Percentiles rank a stretch among this genome's conserved stretches.
Evolutionary conservation across 345 rosid genomes (phyloP).

Genomic region (Salix purpurea): DNA sequence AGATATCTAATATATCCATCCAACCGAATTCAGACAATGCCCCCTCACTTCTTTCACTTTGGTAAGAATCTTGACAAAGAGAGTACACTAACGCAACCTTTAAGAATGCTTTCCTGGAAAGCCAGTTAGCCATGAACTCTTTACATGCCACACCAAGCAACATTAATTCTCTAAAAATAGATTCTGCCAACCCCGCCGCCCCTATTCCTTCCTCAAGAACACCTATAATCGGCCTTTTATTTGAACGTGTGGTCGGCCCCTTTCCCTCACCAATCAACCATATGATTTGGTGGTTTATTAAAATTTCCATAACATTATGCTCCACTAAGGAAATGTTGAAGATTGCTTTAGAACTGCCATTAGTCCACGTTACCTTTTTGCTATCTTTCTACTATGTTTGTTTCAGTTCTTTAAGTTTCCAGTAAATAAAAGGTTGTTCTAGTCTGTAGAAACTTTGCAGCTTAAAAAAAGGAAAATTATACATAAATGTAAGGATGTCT

Average conservation of each 20-base stretch:
- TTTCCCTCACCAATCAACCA: not conserved
- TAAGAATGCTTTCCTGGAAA: slow-evolving; percentile 27
- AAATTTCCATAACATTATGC: not conserved
- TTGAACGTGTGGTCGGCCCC: not conserved
- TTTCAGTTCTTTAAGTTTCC: too few relatives aligned
- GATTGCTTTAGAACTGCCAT: too few relatives aligned
- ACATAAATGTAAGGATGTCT: too few relatives aligned
- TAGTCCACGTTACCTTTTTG: too few relatives aligned
- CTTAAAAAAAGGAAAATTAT: too few relatives aligned
- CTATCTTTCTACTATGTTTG: too few relatives aligned
- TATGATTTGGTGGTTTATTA: not conserved
- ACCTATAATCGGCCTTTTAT: not conserved
- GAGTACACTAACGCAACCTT: slow-evolving; percentile 14
- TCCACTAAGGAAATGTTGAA: not conserved
- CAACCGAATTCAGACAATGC: not conserved
- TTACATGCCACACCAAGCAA: slow-evolving; percentile 19
- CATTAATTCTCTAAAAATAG: slow-evolving; percentile 2
- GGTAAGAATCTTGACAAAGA: slow-evolving; percentile 18
- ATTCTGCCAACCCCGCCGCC: slow-evolving; percentile 18
- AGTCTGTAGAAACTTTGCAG: too few relatives aligned
- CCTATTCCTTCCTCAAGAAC: not conserved
- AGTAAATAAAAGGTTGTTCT: too few relatives aligned
- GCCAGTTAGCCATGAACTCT: slow-evolving; percentile 1
- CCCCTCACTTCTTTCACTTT: slow-evolving; percentile 5
- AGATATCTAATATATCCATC: not conserved